Evolutionary conservation across 345 rosid genomes (phyloP).

Genomic region (Pugionium cornutum): DNA sequence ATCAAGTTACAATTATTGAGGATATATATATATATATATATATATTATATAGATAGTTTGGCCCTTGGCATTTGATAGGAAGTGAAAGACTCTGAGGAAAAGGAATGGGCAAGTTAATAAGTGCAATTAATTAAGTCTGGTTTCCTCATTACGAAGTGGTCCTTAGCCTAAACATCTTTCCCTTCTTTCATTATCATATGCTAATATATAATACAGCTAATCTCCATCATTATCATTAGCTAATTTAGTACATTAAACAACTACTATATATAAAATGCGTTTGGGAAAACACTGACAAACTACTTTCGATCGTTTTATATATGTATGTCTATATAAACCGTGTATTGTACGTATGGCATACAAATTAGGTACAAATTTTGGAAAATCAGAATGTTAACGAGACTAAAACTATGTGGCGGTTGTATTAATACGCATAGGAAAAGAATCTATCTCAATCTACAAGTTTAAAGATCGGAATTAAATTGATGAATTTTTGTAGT

Average conservation of each 20-base stretch:
- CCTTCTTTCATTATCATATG: constrained; percentile 34
- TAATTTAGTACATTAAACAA: constrained; percentile 30
- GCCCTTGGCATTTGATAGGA: constrained; percentile 17
- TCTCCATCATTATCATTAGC: constrained; percentile 37
- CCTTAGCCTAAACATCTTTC: constrained; percentile 34
- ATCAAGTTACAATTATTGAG: constrained; percentile 1
- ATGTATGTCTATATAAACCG: background rate
- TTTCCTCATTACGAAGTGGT: constrained; percentile 28
- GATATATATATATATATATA: background rate
- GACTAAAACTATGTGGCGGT: background rate
- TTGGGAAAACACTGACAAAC: constrained; percentile 23
- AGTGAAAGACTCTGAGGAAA: constrained; percentile 4
- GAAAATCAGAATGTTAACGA: background rate
- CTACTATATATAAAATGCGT: constrained; percentile 5
- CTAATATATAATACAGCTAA: constrained; percentile 24
- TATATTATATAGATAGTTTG: background rate
- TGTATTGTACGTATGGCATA: background rate
- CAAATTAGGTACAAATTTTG: background rate
- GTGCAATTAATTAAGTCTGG: constrained; percentile 15
- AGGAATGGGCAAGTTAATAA: constrained; percentile 33
- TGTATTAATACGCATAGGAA: background rate
- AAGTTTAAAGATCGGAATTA: background rate
- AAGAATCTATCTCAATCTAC: background rate
- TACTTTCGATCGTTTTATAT: constrained; percentile 4
- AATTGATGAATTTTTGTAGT: background rate